Conservation (phyloP, 2,329 filamentous ascomycete genomes). For the Aspergillus novofumigatus region DNA sequence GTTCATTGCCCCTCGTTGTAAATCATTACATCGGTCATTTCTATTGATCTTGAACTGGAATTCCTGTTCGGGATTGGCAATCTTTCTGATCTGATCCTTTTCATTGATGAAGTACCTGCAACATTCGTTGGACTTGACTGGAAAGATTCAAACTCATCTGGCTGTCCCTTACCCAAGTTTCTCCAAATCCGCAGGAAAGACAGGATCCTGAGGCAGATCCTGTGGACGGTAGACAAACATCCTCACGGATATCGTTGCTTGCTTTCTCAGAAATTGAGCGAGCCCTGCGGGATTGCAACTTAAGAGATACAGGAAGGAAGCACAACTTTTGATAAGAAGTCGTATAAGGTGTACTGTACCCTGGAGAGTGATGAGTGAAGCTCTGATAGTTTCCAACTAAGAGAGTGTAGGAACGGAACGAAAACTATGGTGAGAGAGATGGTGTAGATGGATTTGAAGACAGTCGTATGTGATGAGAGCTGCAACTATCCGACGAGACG, state of each 20-base stretch:
- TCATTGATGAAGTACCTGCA: slow-evolving; percentile 73
- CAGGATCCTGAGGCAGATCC: slow-evolving; percentile 65
- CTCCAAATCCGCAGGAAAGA: slow-evolving; percentile 62
- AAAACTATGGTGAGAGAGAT: neutral
- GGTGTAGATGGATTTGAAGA: neutral
- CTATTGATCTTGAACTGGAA: slow-evolving; percentile 72
- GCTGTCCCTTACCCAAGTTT: slow-evolving; percentile 61
- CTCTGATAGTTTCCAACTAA: neutral
- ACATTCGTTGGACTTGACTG: neutral
- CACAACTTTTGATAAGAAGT: neutral
- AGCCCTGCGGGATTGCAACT: neutral
- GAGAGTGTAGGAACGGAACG: neutral
- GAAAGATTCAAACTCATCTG: neutral
- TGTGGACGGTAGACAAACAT: slow-evolving; percentile 75
- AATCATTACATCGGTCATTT: slow-evolving; percentile 72
- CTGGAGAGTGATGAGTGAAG: no score
- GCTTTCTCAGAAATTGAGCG: neutral
- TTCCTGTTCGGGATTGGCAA: slow-evolving; percentile 61
- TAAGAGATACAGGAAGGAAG: neutral
- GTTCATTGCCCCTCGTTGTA: slow-evolving; percentile 71
- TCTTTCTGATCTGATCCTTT: slow-evolving; percentile 68
- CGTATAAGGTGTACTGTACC: neutral
- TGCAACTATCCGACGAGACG: slow-evolving; percentile 5
- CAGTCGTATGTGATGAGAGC: neutral
- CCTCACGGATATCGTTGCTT: slow-evolving; percentile 14